Base-by-base conservation (phyloP, 2,329 filamentous ascomycete genomes). In the Microcyclosporella mali region DNA sequence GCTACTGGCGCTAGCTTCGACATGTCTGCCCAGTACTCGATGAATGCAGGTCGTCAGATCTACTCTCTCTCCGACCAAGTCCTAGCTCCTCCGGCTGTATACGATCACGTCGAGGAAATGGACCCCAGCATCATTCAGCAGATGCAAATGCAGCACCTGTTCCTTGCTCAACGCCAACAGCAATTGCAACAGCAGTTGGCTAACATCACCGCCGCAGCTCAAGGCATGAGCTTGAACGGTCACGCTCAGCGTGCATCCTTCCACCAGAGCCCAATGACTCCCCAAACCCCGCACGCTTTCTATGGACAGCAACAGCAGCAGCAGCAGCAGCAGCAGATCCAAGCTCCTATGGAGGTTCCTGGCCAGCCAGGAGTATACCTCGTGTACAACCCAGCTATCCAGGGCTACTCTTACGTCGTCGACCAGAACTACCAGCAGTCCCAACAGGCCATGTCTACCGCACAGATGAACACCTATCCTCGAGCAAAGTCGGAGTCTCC, bases 151-250 rank as follows among this genome's bases (percentile, higher is more conserved):
- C 94, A 88, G 58, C 95, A 95, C 65, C 71, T 92, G 63, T 94
- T 94, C 61, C 77, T 98, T 38, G 88, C 88, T 31, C 88, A 95
- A 62, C 89, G 95, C 68, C 90, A 97, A 69, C 88, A 95, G 70
- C 84, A 86, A 52, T 79, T 97, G 40, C 89, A 97, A 69, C 89
- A 95, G 69, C 88, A 97, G 69, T 77, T 97, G 53, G 79, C 88
- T 55, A 85, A 73, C 52, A 81, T 95, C 17, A 92, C 90, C 59
- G 81, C 82, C 40, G 85, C 85, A 29, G 84, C 87, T 47, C 84
- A 88, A 64, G 80, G 79, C 52, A 71, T 94, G 68, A 88, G 75
- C 64, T 63, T 94, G 46, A 82, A 75, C 60, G 58, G 51, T 32
- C 44, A 44, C 44, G 48, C 48, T 37, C 46, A 47, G 31, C 46